These are phyloP conservation scores for Phyllostachys edulis DNA, from an alignment of 176 grass and related monocot species.

Conservation along the genomic window DNA sequence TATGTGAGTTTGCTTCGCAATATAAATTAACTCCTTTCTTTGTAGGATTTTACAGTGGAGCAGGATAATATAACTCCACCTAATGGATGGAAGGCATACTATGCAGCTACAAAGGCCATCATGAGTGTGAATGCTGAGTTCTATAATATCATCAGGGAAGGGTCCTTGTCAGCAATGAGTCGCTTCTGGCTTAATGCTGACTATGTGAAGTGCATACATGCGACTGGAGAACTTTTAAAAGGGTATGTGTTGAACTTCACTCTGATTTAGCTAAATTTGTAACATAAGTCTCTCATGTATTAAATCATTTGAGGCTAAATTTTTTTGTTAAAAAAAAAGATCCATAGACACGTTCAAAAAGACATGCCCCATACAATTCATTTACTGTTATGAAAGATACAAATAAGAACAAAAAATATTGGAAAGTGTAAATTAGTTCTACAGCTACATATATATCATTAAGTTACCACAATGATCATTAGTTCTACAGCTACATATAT, in stretches of 20 bases:
- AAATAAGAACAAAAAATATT: neutral
- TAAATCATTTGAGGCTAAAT: neutral
- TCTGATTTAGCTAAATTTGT: neutral
- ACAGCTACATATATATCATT: neutral
- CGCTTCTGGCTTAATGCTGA: constrained; percentile 86
- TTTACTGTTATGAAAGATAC: neutral
- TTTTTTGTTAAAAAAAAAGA: neutral
- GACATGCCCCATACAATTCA: neutral
- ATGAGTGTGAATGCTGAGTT: constrained; percentile 84
- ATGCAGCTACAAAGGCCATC: constrained; percentile 90
- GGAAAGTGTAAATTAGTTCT: constrained; percentile 9
- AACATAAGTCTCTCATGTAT: neutral
- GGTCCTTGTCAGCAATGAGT: constrained; percentile 77
- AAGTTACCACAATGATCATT: neutral
- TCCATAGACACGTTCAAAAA: neutral
- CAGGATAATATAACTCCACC: constrained; percentile 66
- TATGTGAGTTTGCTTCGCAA: neutral
- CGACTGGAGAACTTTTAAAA: constrained; percentile 70
- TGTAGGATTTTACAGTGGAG: constrained; percentile 90
- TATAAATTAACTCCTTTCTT: neutral
- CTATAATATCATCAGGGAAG: constrained; percentile 92
- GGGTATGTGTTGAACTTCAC: constrained; percentile 52
- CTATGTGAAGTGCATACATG: constrained; percentile 87
- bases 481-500: neutral
- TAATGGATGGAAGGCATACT: constrained; percentile 96